These are phyloP conservation scores for Malania oleifera DNA, from an alignment of 164 flowering plant genomes.

Conservation along the genomic window DNA sequence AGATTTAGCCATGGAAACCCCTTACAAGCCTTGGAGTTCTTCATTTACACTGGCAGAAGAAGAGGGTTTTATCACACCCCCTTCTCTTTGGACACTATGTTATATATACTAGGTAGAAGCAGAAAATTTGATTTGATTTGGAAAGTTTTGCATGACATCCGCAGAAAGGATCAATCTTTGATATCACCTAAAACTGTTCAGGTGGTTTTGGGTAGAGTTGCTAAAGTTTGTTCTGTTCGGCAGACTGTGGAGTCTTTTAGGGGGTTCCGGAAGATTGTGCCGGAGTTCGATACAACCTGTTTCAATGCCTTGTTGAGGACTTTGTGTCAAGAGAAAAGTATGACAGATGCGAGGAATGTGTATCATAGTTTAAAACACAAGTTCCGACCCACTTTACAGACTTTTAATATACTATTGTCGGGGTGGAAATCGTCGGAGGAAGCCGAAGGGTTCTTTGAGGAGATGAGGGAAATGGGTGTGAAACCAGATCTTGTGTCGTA, in stretches of 20 bases:
- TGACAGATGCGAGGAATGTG: conserved; percentile 82
- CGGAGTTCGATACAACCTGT: conserved; percentile 45
- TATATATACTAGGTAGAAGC: conserved; percentile 65
- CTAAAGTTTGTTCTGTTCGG: conserved; percentile 76
- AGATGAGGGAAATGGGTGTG: conserved; percentile 68
- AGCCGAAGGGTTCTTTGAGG: conserved; percentile 70
- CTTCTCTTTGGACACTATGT: conserved; percentile 64
- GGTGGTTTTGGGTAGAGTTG: conserved; percentile 67
- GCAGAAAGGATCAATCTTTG: conserved; percentile 48
- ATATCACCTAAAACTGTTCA: conserved; percentile 57
- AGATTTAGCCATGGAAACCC: conserved; percentile 78
- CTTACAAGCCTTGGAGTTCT: conserved; percentile 59
- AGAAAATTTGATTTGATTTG: conserved; percentile 54
- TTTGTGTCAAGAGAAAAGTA: conserved; percentile 90
- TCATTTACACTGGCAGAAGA: conserved; percentile 31
- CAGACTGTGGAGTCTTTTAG: conserved; percentile 66
- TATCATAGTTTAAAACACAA: conserved; percentile 65
- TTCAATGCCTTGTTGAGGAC: conserved; percentile 76
- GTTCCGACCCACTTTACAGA: conserved; percentile 59
- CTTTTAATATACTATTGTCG: conserved; percentile 79
- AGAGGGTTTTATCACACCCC: conserved; percentile 64
- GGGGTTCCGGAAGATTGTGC: conserved; percentile 45
- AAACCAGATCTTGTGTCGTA: conserved; percentile 79
- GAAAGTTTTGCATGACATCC: conserved; percentile 55
- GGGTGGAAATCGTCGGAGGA: conserved; percentile 85